These are phyloP conservation scores for Albophoma yamanashiensis DNA, from an alignment of 2,329 filamentous ascomycete species.

Conservation along the genomic window DNA sequence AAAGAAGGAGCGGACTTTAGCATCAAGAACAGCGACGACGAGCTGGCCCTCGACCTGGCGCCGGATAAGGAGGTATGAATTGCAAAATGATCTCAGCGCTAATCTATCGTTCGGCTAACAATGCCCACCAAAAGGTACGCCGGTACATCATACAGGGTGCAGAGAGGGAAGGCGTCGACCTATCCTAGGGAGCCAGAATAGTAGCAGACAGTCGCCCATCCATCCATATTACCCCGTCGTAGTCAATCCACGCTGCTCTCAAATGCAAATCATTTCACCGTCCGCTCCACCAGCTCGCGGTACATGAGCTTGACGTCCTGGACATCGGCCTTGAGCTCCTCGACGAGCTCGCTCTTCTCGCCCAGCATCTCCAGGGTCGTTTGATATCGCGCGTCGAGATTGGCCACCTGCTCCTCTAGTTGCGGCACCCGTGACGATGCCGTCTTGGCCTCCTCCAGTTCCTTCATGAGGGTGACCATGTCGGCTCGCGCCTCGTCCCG, in stretches of 20 bases:
- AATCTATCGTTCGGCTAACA: conserved; percentile 1
- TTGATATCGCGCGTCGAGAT: conserved; percentile 70
- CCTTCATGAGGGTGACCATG: conserved; percentile 82
- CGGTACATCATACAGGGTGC: conserved; percentile 68
- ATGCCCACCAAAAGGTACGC: conserved; percentile 42
- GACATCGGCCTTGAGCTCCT: conserved; percentile 83
- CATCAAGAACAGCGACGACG: conserved; percentile 63
- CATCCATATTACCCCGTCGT: neutral
- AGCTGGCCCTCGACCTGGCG: conserved; percentile 66
- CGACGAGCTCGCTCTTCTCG: conserved; percentile 91
- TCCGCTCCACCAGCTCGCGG: conserved; percentile 79
- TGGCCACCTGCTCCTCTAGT: conserved; percentile 57
- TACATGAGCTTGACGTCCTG: conserved; percentile 94
- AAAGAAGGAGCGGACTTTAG: conserved; percentile 76
- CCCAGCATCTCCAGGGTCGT: conserved; percentile 90
- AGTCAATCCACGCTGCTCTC: neutral
- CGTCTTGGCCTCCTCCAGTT: conserved; percentile 60
- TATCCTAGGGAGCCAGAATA: conserved; percentile 15
- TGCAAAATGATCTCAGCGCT: neutral
- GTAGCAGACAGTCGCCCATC: neutral
- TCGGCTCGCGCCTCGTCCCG: conserved; percentile 86
- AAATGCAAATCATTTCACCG: conserved; percentile 44
- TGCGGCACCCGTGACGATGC: conserved; percentile 49
- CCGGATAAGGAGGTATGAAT: conserved; percentile 69
- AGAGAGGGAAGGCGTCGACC: conserved; percentile 72